phyloP scores from a whole-genome alignment of 176 grass and related monocot genomes.

The Pharus latifolius region DNA sequence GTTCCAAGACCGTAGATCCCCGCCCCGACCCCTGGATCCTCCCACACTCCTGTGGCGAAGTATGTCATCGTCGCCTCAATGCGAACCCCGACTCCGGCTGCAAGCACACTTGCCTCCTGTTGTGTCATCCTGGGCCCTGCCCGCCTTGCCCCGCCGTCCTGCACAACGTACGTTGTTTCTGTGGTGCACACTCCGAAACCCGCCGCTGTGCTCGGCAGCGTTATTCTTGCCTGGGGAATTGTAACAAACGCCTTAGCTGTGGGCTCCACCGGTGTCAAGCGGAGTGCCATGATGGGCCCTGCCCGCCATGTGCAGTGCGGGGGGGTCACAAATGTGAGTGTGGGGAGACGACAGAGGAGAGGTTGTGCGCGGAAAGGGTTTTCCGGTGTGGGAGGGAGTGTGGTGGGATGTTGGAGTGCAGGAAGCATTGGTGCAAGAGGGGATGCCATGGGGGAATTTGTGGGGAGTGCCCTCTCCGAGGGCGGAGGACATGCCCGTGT shows the following conservation, averaged over 20 bases:
- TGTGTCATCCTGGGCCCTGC: conserved; percentile 88
- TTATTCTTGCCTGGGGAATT: conserved; percentile 54
- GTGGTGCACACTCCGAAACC: conserved; percentile 40
- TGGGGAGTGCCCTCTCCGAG: conserved; percentile 72
- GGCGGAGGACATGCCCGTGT: conserved; percentile 68
- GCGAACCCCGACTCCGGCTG: conserved; percentile 31
- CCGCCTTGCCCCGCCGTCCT: conserved; percentile 75
- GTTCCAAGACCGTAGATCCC: conserved; percentile 63
- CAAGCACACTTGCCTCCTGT: conserved; percentile 68
- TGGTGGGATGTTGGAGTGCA: conserved; percentile 46
- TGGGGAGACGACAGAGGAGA: conserved; percentile 42
- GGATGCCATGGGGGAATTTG: conserved; percentile 79
- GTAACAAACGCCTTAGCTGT: conserved; percentile 53
- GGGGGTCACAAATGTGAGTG: conserved; percentile 58
- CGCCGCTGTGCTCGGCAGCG: conserved; percentile 65
- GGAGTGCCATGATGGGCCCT: conserved; percentile 59
- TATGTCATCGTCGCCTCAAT: conserved; percentile 51
- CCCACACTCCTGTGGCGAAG: conserved; percentile 72
- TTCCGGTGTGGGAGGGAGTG: conserved; percentile 58
- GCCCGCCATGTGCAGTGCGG: conserved; percentile 46
- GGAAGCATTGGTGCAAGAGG: conserved; percentile 76
- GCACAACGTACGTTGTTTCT: conserved; percentile 48
- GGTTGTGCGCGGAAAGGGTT: conserved; percentile 50
- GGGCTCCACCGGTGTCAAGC: conserved; percentile 47
- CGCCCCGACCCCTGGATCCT: conserved; percentile 80